These are phyloP conservation scores for Choiromyces venosus DNA, from an alignment of 495 filamentous ascomycete genomes.

Conservation along the genomic window DNA sequence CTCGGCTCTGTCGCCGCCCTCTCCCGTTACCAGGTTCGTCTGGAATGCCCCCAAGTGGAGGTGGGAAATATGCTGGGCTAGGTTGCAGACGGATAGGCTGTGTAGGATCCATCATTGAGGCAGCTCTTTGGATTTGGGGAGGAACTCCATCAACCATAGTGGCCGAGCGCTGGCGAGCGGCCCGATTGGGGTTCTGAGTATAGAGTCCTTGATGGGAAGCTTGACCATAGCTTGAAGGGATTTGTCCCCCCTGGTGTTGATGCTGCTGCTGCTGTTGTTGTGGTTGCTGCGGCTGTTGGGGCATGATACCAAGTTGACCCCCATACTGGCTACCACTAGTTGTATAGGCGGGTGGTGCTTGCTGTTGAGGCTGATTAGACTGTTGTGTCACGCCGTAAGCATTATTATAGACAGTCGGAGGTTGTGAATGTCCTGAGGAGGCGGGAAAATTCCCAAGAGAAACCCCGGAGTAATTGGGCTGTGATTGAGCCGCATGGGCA, in stretches of 20 bases:
- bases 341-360: conserved; percentile 80
- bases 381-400: conserved; percentile 40
- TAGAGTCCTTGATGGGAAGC: conserved; percentile 59
- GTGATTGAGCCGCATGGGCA: conserved; percentile 58
- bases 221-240: conserved; percentile 49
- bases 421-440: conserved; percentile 43
- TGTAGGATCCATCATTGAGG: conserved; percentile 90
- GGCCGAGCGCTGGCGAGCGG: conserved; percentile 81
- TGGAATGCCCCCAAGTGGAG: conserved; percentile 63
- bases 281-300: neutral
- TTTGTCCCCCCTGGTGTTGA: conserved; percentile 57
- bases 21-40: conserved; percentile 57
- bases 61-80: conserved; percentile 95
- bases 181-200: conserved; percentile 74
- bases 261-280: conserved; percentile 27
- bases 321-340: conserved; percentile 53
- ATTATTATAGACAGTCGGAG: conserved; percentile 68
- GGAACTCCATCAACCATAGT: conserved; percentile 97
- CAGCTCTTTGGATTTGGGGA: conserved; percentile 87
- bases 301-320: conserved; percentile 67
- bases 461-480: conserved; percentile 42
- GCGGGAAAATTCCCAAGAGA: conserved; percentile 42
- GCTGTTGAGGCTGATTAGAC: conserved; percentile 51
- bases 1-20: conserved; percentile 69
- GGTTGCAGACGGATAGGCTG: conserved; percentile 92